Conservation (phyloP, 2,329 filamentous ascomycete species). For the Fusarium nisikadoi region DNA sequence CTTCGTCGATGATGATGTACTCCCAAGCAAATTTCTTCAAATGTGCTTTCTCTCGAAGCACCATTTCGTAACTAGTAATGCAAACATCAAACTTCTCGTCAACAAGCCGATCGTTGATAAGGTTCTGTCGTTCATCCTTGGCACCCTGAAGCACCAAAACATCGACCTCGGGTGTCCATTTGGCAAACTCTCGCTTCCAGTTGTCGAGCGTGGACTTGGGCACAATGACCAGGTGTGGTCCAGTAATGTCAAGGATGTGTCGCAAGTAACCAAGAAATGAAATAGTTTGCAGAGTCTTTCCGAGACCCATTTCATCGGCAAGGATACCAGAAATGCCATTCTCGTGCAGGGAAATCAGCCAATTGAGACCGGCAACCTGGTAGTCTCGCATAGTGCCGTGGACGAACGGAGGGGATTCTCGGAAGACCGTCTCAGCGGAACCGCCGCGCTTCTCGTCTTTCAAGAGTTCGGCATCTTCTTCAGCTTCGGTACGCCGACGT, state of each 20-base stretch:
- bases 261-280: constrained; percentile 95
- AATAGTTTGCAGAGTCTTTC: constrained; percentile 97
- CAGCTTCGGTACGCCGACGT: constrained; percentile 90
- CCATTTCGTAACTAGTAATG: constrained; percentile 99
- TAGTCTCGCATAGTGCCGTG: constrained; percentile 94
- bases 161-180: constrained; percentile 95
- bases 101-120: constrained; percentile 92
- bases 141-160: constrained; percentile 93
- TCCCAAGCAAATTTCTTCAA: constrained; percentile 99
- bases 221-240: constrained; percentile 90
- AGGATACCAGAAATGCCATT: constrained; percentile 99
- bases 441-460: constrained; percentile 91
- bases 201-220: constrained; percentile 98
- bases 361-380: constrained; percentile 94
- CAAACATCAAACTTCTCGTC: constrained; percentile 98
- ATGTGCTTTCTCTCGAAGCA: constrained; percentile 92
- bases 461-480: constrained; percentile 90
- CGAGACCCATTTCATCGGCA: constrained; percentile 98
- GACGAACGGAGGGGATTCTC: constrained; percentile 92
- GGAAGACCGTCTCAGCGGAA: constrained; percentile 88
- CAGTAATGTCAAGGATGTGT: constrained; percentile 88
- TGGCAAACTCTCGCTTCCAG: constrained; percentile 94
- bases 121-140: constrained; percentile 88
- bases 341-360: constrained; percentile 96
- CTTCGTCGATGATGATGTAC: constrained; percentile 98